Percentiles rank a stretch among this genome's conserved stretches.
These are phyloP conservation scores for Elsinoe australis DNA, from an alignment of 2,329 filamentous ascomycete genomes.

Conservation along the genomic window DNA sequence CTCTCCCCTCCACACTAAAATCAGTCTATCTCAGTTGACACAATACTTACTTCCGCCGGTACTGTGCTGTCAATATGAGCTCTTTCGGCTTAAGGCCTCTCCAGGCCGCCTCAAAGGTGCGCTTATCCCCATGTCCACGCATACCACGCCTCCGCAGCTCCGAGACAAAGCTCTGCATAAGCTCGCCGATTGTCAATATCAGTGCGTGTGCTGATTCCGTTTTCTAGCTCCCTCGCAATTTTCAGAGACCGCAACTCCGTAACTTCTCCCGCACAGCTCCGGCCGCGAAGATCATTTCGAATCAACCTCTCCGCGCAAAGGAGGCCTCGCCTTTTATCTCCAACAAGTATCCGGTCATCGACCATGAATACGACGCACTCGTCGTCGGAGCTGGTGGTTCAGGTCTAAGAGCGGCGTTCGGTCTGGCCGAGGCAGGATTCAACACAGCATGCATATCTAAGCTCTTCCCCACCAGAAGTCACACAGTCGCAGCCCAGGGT, in stretches of 20 bases:
- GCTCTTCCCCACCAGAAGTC: slow-evolving; percentile 77
- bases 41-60: background rate
- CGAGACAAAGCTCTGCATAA: slow-evolving; percentile 20
- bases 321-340: slow-evolving; percentile 82
- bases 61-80: slow-evolving; percentile 26
- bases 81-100: slow-evolving; percentile 32
- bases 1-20: background rate
- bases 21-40: background rate
- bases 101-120: slow-evolving; percentile 26
- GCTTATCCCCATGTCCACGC: slow-evolving; percentile 11
- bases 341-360: slow-evolving; percentile 92
- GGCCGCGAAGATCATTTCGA: slow-evolving; percentile 77
- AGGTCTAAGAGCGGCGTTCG: slow-evolving; percentile 74
- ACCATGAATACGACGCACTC: slow-evolving; percentile 97
- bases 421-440: slow-evolving; percentile 80
- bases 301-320: slow-evolving; percentile 80
- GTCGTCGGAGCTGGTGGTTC: slow-evolving; percentile 81
- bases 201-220: background rate
- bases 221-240: slow-evolving; percentile 20
- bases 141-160: slow-evolving; percentile 7
- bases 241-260: slow-evolving; percentile 47
- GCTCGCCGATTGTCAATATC: background rate
- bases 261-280: slow-evolving; percentile 82
- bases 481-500: slow-evolving; percentile 69
- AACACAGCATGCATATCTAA: slow-evolving; percentile 83